Percentiles rank a stretch among this genome's conserved stretches.
Evolutionary conservation across 2,329 filamentous ascomycete species (phyloP).

Genomic region (Phoma herbarum): DNA sequence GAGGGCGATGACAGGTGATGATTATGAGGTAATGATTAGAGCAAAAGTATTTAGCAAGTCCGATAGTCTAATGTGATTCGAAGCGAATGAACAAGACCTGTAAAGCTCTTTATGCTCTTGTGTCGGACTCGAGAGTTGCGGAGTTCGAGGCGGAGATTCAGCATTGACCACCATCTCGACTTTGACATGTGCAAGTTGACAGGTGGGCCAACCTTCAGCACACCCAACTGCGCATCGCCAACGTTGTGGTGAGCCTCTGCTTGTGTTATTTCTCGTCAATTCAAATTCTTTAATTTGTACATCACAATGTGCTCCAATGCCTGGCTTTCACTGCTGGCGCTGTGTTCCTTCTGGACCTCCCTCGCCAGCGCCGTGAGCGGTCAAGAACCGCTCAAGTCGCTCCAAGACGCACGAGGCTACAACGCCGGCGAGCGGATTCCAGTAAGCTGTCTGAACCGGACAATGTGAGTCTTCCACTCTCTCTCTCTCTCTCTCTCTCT

Average conservation of each 20-base stretch:
- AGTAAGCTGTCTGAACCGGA: constrained; percentile 61
- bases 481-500: no score
- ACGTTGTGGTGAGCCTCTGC: constrained; percentile 4
- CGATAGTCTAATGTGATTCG: constrained; percentile 13
- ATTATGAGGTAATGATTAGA: constrained; percentile 12
- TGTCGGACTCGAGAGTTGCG: not conserved
- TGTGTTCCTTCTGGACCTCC: constrained; percentile 41
- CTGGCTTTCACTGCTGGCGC: constrained; percentile 38
- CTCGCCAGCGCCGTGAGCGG: constrained; percentile 52
- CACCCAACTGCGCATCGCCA: constrained; percentile 9
- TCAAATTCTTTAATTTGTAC: not conserved
- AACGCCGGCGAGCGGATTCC: constrained; percentile 60
- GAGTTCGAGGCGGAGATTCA: constrained; percentile 7
- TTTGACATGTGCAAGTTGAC: constrained; percentile 17
- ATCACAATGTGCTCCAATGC: constrained; percentile 2
- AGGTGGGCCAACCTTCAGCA: constrained; percentile 8
- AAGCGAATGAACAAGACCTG: not conserved
- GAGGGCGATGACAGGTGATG: constrained; percentile 3
- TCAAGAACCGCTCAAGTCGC: constrained; percentile 53
- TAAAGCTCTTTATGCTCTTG: not conserved
- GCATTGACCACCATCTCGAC: not conserved
- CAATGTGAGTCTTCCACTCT: constrained; percentile 52
- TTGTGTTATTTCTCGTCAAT: no score
- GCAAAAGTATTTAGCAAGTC: constrained; percentile 14
- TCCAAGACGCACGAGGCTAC: constrained; percentile 54